Percentiles rank a stretch among this genome's conserved stretches.
Conservation (phyloP, 441 rosid genomes). For the Hura crepitans region DNA sequence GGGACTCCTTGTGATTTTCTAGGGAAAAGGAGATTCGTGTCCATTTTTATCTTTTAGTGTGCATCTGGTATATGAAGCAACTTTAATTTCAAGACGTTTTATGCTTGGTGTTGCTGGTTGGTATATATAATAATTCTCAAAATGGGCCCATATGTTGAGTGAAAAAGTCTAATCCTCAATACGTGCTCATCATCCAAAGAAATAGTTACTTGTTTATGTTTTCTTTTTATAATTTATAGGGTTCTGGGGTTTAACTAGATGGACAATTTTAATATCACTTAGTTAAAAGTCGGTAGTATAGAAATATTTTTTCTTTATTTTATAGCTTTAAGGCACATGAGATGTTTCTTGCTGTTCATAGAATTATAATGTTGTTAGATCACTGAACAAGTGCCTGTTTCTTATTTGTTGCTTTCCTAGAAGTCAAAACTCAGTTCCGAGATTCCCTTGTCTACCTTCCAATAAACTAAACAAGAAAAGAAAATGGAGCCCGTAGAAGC, state of each 20-base stretch:
- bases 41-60: background rate
- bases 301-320: background rate
- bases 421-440: background rate
- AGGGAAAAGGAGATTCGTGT: background rate
- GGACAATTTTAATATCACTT: background rate
- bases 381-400: background rate
- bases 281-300: background rate
- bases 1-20: background rate
- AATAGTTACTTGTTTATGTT: background rate
- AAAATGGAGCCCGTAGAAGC: background rate
- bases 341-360: no score
- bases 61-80: background rate
- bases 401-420: no score
- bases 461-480: background rate
- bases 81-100: constrained; percentile 5
- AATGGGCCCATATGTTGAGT: constrained; percentile 8
- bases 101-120: constrained; percentile 1
- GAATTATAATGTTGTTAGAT: background rate
- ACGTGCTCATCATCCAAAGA: background rate
- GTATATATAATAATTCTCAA: background rate
- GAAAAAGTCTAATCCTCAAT: background rate
- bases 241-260: background rate
- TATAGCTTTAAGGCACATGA: background rate
- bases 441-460: background rate
- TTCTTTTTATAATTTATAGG: no score